phyloP scores from a whole-genome alignment of 345 rosid genomes.

The Ceriops tagal region DNA sequence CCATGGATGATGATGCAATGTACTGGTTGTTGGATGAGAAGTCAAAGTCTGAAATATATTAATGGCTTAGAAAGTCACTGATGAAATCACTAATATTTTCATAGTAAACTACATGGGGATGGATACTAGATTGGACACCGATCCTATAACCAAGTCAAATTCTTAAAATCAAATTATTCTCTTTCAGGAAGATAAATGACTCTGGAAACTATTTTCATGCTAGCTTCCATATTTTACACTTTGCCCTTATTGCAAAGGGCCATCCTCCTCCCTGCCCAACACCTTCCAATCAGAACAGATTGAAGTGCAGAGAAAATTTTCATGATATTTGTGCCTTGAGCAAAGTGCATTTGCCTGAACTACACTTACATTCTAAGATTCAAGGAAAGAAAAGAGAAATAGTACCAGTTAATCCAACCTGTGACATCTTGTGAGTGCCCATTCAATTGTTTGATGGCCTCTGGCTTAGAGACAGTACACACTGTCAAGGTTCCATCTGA shows the following conservation, averaged over 20 bases:
- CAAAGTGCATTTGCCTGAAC: neutral
- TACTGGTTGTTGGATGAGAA: slow-evolving; percentile 97
- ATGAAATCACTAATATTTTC: slow-evolving; percentile 6
- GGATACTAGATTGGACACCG: too few relatives aligned
- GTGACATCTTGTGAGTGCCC: slow-evolving; percentile 97
- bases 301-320: too few relatives aligned
- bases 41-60: slow-evolving; percentile 73
- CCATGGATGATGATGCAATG: slow-evolving; percentile 85
- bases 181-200: too few relatives aligned
- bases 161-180: too few relatives aligned
- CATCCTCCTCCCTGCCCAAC: too few relatives aligned
- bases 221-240: too few relatives aligned
- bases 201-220: too few relatives aligned
- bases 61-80: slow-evolving; percentile 19
- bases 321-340: neutral
- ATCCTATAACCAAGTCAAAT: too few relatives aligned
- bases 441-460: slow-evolving; percentile 54
- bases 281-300: too few relatives aligned
- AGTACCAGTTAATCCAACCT: slow-evolving; percentile 89
- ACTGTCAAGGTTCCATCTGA: slow-evolving; percentile 89
- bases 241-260: too few relatives aligned
- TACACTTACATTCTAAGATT: slow-evolving; percentile 13
- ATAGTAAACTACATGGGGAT: too few relatives aligned
- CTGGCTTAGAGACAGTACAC: slow-evolving; percentile 72
- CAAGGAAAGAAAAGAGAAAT: slow-evolving; percentile 40